Base-by-base conservation (phyloP, 2,329 filamentous ascomycete species). In the Talaromyces sp. region DNA sequence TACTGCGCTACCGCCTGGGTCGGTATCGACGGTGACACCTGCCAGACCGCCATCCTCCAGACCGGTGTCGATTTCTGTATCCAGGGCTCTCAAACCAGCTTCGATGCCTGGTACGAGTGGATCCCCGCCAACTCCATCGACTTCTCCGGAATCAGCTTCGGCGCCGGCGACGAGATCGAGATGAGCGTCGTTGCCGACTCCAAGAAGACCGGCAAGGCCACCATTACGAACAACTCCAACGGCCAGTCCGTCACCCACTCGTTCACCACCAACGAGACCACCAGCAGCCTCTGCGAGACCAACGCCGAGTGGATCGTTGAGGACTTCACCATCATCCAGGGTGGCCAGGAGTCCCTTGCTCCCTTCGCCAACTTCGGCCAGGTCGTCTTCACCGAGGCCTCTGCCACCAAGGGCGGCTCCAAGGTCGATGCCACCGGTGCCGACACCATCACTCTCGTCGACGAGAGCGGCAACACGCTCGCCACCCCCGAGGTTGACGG, bases 221-320 rank as follows among this genome's bases (percentile, higher is more conserved):
- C 71, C 43, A 73, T 84, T 56, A 73, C 82, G 64, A 86, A 86
- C 70, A 65, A 77, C 63, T 79, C 74, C 17, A 85, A 78, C 2
- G 83, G 83, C 53, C 69, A 82, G 67, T 77, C 67, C 4, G 83
- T 82, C 35, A 78, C 77, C n/a, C 80, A 87, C 72, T 77, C 74
- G 3, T 80, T 86, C 70, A 74, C 66, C 52, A 75, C 73, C 59
- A 71, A 81, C 60, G 43, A 54, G 43, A 54, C 54, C 19, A 27
- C 48, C n/a, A 54, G 68, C n/a, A 71, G 69, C 8, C 77, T 86
- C n/a, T 82, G 79, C 67, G 76, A 83, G 66, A 79, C 79, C 65
- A 85, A 85, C 64, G 84, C 83, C 10, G 84, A 87, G 68, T 87
- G 84, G 83, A 86, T 87, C 65, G 83, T 86, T 17, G 84, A 86